Percentiles rank a stretch among this genome's conserved stretches.
Conservation (phyloP, 2,329 filamentous ascomycete species). For the Colletotrichum sp. region DNA sequence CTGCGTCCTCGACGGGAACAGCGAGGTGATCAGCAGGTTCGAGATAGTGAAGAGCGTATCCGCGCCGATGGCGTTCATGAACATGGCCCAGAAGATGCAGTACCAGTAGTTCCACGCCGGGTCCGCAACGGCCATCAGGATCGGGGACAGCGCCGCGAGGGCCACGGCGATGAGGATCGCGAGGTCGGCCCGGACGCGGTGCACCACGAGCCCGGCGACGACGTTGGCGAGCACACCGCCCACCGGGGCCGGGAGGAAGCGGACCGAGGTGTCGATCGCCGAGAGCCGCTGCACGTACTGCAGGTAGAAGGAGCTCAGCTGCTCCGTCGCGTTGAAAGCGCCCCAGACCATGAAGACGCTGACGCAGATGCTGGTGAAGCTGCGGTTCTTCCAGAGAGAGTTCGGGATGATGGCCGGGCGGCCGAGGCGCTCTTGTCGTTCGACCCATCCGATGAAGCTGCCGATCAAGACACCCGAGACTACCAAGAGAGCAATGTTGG, state of each 20-base stretch:
- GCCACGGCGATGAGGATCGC: constrained; percentile 34
- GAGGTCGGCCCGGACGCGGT: constrained; percentile 33
- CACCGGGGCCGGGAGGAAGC: constrained; percentile 43
- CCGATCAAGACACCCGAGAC: constrained; percentile 47
- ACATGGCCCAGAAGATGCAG: constrained; percentile 38
- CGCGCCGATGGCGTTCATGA: constrained; percentile 35
- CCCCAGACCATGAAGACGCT: constrained; percentile 47
- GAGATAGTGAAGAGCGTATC: constrained; percentile 60
- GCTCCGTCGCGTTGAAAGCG: constrained; percentile 48
- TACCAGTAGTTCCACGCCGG: constrained; percentile 50
- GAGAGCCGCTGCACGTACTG: constrained; percentile 47
- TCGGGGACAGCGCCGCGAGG: constrained; percentile 43
- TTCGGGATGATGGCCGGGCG: constrained; percentile 64
- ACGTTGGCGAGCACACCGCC: constrained; percentile 38
- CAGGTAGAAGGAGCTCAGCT: constrained; percentile 48
- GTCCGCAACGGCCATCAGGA: constrained; percentile 52
- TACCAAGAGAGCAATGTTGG: constrained; percentile 49
- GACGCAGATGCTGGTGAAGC: constrained; percentile 57
- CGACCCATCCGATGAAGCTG: constrained; percentile 60
- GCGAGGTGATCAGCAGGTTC: constrained; percentile 57
- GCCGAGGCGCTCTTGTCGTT: constrained; percentile 48
- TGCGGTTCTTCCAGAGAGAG: constrained; percentile 57
- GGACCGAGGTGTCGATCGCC: constrained; percentile 43
- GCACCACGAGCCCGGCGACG: constrained; percentile 39
- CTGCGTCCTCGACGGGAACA: constrained; percentile 58